Conservation (phyloP, 495 filamentous ascomycete genomes). For the Aspergillus affinis region DNA sequence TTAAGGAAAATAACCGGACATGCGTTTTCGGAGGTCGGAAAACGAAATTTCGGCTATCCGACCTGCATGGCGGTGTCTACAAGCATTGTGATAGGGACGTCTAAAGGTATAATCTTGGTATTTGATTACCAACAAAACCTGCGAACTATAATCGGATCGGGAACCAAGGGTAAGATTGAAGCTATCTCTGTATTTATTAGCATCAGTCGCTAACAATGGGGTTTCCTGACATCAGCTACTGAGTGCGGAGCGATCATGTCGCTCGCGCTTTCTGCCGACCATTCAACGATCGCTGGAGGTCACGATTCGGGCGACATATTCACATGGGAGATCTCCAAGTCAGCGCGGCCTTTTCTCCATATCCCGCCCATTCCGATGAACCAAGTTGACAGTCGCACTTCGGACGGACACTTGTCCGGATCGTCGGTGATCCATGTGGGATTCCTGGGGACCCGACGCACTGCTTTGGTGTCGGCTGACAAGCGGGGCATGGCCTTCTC, state of each 20-base stretch:
- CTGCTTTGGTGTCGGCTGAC: constrained; percentile 96
- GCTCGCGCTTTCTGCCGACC: constrained; percentile 88
- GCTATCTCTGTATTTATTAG: neutral
- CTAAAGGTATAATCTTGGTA: constrained; percentile 88
- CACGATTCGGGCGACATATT: constrained; percentile 92
- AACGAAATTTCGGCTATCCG: constrained; percentile 86
- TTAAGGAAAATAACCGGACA: constrained; percentile 85
- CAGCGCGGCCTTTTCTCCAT: constrained; percentile 82
- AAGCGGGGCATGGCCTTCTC: constrained; percentile 97
- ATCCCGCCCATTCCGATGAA: constrained; percentile 72
- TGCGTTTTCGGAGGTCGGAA: constrained; percentile 91
- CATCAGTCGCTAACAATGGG: neutral
- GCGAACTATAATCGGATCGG: constrained; percentile 89
- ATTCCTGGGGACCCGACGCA: constrained; percentile 93
- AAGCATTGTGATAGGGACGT: constrained; percentile 86
- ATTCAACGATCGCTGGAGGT: constrained; percentile 84
- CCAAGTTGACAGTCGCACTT: constrained; percentile 61
- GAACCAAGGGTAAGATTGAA: constrained; percentile 73
- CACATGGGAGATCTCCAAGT: constrained; percentile 87
- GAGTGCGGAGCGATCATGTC: constrained; percentile 88
- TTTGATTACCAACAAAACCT: constrained; percentile 97
- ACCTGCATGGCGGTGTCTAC: constrained; percentile 90
- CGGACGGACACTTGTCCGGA: constrained; percentile 80
- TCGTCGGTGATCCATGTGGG: constrained; percentile 82
- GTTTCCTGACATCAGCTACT: constrained; percentile 57